phyloP scores from a whole-genome alignment of 352 stramenopile genomes.

The Blastocystis sp. region DNA sequence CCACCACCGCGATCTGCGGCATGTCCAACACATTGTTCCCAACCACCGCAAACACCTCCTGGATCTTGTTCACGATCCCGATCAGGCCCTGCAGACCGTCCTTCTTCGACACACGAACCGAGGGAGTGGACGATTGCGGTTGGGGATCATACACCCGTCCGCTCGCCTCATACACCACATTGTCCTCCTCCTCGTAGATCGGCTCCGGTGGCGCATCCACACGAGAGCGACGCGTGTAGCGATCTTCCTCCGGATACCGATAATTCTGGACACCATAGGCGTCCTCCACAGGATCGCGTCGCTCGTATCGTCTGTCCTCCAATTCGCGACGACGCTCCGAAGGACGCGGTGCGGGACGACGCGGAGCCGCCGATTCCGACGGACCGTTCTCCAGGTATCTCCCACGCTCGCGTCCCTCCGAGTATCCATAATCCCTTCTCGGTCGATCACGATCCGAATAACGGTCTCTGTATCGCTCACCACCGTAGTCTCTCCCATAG shows the following conservation, averaged over 20 bases:
- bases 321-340: background rate
- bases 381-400: background rate
- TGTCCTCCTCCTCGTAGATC: background rate
- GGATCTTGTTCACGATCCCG: slow-evolving; percentile 96
- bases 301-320: background rate
- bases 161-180: background rate
- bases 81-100: slow-evolving; percentile 90
- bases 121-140: background rate
- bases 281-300: background rate
- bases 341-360: background rate
- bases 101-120: slow-evolving; percentile 57
- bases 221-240: background rate
- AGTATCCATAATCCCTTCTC: background rate
- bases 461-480: background rate
- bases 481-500: background rate
- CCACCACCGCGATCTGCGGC: slow-evolving; percentile 64
- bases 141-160: background rate
- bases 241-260: background rate
- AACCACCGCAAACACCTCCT: slow-evolving; percentile 93
- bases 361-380: background rate
- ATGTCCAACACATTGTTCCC: slow-evolving; percentile 75
- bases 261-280: background rate
- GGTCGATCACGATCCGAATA: background rate
- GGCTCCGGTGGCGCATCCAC: background rate
- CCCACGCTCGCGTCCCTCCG: background rate